Percentiles rank a stretch among this genome's conserved stretches.
Evolutionary conservation across 352 stramenopile genomes (phyloP).

Genomic region (Globisporangium perplexum): DNA sequence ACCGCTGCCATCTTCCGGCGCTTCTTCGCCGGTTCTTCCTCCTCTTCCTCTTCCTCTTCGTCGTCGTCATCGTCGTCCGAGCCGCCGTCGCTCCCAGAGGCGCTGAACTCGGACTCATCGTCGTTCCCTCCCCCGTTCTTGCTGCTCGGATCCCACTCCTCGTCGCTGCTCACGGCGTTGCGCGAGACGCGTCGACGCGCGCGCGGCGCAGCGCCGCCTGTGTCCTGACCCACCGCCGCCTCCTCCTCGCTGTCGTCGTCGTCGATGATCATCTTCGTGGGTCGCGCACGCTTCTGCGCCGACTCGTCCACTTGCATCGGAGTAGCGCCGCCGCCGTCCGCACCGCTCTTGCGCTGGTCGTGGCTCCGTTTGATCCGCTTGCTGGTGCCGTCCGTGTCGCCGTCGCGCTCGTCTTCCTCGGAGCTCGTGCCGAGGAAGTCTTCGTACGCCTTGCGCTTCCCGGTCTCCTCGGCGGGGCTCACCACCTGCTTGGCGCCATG

Average conservation of each 20-base stretch:
- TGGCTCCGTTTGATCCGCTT: slow-evolving; percentile 13
- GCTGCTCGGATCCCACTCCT: slow-evolving; percentile 38
- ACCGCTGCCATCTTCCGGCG: slow-evolving; percentile 17
- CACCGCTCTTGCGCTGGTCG: slow-evolving; percentile 11
- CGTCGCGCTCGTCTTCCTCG: slow-evolving; percentile 37
- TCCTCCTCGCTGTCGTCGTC: slow-evolving; percentile 82
- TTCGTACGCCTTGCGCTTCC: slow-evolving; percentile 62
- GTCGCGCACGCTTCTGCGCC: slow-evolving; percentile 13
- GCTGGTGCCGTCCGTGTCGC: slow-evolving; percentile 14
- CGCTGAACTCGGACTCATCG: slow-evolving; percentile 53
- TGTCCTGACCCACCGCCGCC: slow-evolving; percentile 22
- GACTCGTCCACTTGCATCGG: slow-evolving; percentile 9
- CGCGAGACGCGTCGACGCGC: slow-evolving; percentile 19
- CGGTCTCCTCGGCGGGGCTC: slow-evolving; percentile 1
- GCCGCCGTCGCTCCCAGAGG: slow-evolving; percentile 19
- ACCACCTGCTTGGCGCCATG: not conserved
- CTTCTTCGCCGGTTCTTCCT: slow-evolving; percentile 37
- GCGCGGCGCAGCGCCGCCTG: slow-evolving; percentile 5
- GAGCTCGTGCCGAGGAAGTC: slow-evolving; percentile 68
- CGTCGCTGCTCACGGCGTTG: slow-evolving; percentile 41
- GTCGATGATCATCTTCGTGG: slow-evolving; percentile 53
- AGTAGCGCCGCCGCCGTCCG: not conserved
- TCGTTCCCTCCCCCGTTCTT: slow-evolving; percentile 37
- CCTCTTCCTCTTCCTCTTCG: slow-evolving; percentile 29
- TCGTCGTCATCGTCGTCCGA: slow-evolving; percentile 42